Evolutionary conservation across 2,329 filamentous ascomycete genomes (phyloP), one percentile per base, ranked within the genome.

Genomic region (Calonectria pseudoturangicola): DNA sequence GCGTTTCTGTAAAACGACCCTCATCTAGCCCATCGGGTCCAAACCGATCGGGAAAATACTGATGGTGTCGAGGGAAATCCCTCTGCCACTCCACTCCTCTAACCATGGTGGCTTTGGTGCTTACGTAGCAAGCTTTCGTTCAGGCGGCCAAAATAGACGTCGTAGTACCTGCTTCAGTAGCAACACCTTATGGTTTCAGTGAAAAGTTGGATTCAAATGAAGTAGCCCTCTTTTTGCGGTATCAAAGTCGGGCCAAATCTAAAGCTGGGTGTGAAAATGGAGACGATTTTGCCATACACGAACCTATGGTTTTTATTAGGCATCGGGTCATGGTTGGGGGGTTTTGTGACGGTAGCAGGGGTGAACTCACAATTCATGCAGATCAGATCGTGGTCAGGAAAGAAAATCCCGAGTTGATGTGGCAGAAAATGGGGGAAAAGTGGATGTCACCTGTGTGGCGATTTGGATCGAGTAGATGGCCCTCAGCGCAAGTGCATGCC

Each of bases 1-100:
- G 81, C 2, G 79, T 73, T 28, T 86, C 84, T 21, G 79, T 65
- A 48, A 83, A 83, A 21, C 85, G 84, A 54, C 75, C 74, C 48
- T 83, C 82, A n/a, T 85, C 83, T 13, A 79, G 21, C 8, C 71
- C 76, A 60, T 82, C 81, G 4, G 73, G 66, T 18, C 74, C 70
- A 73, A 81, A 83, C 69, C 83, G 78, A 28, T 84, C 82, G 9
- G 77, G 62, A 5, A 77, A 72, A 56, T 82, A 83, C 12, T 80
- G 72, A 13, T 79, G 74, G 45, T 83, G 79, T 41, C 85, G 84
- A 80, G 86, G 81, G 77, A 83, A 84, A 27, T 86, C 84, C 81
- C 86, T 83, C 56, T 82, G 71, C 79, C 81, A 84, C 71, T 85
- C 81, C 25, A 54, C 25, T 47, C 65, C 65, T 75, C 83, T 85